A percentile compares a stretch with the other conserved stretches of the same genome.
These are phyloP conservation scores for Vitis hybrid DNA, from an alignment of 177 flowering plant genomes.

Conservation along the genomic window DNA sequence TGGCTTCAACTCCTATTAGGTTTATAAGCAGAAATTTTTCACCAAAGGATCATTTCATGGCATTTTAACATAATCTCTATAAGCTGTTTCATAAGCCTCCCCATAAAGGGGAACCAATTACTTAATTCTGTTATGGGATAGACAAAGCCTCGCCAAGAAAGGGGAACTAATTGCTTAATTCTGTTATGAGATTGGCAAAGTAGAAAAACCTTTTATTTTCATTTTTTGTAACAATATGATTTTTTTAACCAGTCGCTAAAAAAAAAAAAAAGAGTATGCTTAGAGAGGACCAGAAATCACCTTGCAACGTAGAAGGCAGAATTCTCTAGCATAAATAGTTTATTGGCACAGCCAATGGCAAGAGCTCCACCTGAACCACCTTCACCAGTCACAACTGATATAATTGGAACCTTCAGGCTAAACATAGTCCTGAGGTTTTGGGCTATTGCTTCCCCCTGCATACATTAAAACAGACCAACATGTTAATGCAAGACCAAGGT, in stretches of 20 bases:
- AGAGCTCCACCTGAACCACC: constrained; percentile 58
- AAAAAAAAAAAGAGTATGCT: not conserved
- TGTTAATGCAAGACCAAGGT: no score
- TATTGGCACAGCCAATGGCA: constrained; percentile 48
- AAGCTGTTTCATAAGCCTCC: not conserved
- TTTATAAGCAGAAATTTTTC: not conserved
- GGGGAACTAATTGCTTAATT: no score
- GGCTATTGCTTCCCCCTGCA: no score
- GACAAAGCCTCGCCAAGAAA: not conserved
- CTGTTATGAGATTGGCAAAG: not conserved
- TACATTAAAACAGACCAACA: no score
- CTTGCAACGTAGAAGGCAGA: constrained; percentile 47
- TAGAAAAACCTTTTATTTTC: not conserved
- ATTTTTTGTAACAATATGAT: no score
- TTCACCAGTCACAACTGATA: constrained; percentile 42
- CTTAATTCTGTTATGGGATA: not conserved
- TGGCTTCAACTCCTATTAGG: not conserved
- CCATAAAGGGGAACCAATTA: not conserved
- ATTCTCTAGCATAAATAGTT: constrained; percentile 41
- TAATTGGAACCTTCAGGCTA: constrained; percentile 42
- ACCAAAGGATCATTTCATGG: not conserved
- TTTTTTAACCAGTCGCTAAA: not conserved
- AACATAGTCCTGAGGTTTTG: constrained; percentile 32
- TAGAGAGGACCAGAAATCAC: constrained; percentile 10
- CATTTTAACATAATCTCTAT: not conserved